These are phyloP conservation scores for Trichoderma asperellum DNA, from an alignment of 2,329 filamentous ascomycete genomes.

Conservation along the genomic window DNA sequence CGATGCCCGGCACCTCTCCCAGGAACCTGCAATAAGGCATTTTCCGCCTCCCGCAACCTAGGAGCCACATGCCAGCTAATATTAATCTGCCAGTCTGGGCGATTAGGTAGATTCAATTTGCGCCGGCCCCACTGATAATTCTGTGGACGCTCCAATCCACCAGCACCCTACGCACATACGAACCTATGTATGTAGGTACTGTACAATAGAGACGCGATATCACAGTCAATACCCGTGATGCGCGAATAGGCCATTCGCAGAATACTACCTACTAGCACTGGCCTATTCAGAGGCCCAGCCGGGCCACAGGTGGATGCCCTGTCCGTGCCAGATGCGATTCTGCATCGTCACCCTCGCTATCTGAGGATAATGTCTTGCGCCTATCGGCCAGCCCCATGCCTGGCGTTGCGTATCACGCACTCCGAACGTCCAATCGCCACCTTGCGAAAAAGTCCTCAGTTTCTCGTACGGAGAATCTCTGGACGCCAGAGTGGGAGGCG, in stretches of 20 bases:
- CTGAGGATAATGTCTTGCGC: background rate
- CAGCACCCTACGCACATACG: background rate
- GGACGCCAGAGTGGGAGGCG: constrained; percentile 6
- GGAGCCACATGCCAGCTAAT: constrained; percentile 13
- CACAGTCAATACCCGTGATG: background rate
- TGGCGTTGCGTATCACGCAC: background rate
- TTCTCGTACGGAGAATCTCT: constrained; percentile 15
- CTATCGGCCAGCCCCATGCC: background rate
- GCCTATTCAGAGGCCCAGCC: background rate
- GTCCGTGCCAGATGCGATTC: background rate
- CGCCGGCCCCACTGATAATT: background rate
- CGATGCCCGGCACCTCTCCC: constrained; percentile 16
- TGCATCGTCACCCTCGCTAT: background rate
- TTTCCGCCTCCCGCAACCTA: constrained; percentile 3
- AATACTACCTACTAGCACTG: background rate
- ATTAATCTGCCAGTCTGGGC: constrained; percentile 1
- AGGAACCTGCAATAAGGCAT: constrained; percentile 16
- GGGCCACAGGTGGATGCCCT: background rate
- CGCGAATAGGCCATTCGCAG: background rate
- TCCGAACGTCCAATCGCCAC: constrained; percentile 9
- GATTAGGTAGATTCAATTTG: background rate
- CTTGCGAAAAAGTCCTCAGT: background rate
- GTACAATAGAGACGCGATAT: background rate
- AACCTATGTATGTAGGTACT: too few relatives aligned
- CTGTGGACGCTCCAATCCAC: background rate